phyloP scores from a whole-genome alignment of 1,284 basidiomycete genomes.

The Heimioporus retisporus region DNA sequence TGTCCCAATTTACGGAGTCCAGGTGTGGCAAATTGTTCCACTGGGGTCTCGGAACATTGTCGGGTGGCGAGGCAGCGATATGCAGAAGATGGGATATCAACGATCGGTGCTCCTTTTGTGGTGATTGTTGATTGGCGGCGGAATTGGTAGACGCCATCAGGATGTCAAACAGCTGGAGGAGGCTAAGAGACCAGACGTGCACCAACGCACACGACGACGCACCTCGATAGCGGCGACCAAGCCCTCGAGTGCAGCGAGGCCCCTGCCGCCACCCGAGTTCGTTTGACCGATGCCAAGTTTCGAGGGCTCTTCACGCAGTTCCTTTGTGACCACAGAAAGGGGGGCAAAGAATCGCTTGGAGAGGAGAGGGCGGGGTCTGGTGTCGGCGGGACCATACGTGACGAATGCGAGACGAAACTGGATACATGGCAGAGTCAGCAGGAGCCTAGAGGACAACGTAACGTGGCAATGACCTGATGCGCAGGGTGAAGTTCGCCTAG shows the following conservation, averaged over 20 bases:
- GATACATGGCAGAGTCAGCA: slow-evolving; percentile 12
- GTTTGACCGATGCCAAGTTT: slow-evolving; percentile 68
- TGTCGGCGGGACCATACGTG: slow-evolving; percentile 65
- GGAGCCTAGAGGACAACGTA: neutral
- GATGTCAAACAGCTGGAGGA: slow-evolving; percentile 42
- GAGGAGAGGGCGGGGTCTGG: slow-evolving; percentile 62
- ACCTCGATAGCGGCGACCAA: slow-evolving; percentile 80
- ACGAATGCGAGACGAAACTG: slow-evolving; percentile 68
- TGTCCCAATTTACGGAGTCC: slow-evolving; percentile 74
- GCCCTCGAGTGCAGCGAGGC: slow-evolving; percentile 78
- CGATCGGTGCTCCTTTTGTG: slow-evolving; percentile 45
- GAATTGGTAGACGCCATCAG: slow-evolving; percentile 35
- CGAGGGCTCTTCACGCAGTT: slow-evolving; percentile 58
- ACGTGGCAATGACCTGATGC: slow-evolving; percentile 38
- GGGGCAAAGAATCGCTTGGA: slow-evolving; percentile 66
- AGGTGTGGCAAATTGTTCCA: slow-evolving; percentile 63
- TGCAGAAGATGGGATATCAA: slow-evolving; percentile 67
- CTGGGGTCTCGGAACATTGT: slow-evolving; percentile 61
- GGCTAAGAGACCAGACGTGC: neutral
- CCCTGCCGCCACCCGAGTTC: slow-evolving; percentile 57
- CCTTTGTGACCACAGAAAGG: slow-evolving; percentile 49
- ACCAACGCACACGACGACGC: slow-evolving; percentile 22
- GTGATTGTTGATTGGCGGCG: slow-evolving; percentile 24
- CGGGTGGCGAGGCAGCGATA: slow-evolving; percentile 66
- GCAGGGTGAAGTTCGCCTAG: slow-evolving; percentile 55